Percentiles rank a stretch among this genome's conserved stretches.
Conservation (phyloP, 2,329 filamentous ascomycete species). For the Rhexocercosporidium sp. region DNA sequence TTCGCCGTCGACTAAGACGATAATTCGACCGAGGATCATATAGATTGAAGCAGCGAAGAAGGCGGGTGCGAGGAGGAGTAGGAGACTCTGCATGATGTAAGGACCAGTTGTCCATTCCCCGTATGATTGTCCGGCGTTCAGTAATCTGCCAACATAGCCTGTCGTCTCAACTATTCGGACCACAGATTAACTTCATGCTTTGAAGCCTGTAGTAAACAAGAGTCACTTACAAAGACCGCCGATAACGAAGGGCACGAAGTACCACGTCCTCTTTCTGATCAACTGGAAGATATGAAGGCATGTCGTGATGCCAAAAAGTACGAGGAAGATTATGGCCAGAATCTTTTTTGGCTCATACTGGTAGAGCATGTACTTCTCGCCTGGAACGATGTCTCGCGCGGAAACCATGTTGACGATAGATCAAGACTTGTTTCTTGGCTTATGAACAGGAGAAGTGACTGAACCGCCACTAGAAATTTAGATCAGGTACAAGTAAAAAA, state of each 20-base stretch:
- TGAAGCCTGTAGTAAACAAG: slow-evolving; percentile 5
- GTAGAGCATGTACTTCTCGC: slow-evolving; percentile 44
- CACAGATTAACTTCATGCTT: background rate
- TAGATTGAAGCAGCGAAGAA: slow-evolving; percentile 49
- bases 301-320: slow-evolving; percentile 48
- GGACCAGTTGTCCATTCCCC: slow-evolving; percentile 36
- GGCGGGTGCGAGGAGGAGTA: slow-evolving; percentile 46
- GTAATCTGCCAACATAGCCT: slow-evolving; percentile 43
- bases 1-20: slow-evolving; percentile 46
- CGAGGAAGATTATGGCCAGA: slow-evolving; percentile 49
- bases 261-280: slow-evolving; percentile 50
- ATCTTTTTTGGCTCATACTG: slow-evolving; percentile 53
- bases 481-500: background rate
- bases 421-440: background rate
- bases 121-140: slow-evolving; percentile 30
- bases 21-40: slow-evolving; percentile 48
- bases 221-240: slow-evolving; percentile 53
- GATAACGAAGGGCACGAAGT: slow-evolving; percentile 56
- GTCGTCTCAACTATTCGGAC: slow-evolving; percentile 45
- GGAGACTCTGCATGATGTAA: slow-evolving; percentile 45
- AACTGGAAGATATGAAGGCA: slow-evolving; percentile 47
- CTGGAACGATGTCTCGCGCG: slow-evolving; percentile 2
- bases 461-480: background rate
- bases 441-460: background rate
- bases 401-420: background rate